A percentile compares a stretch with the other conserved stretches of the same genome.
Conservation (phyloP, 768 basidiomycete genomes). For the Cyathus striatus region DNA sequence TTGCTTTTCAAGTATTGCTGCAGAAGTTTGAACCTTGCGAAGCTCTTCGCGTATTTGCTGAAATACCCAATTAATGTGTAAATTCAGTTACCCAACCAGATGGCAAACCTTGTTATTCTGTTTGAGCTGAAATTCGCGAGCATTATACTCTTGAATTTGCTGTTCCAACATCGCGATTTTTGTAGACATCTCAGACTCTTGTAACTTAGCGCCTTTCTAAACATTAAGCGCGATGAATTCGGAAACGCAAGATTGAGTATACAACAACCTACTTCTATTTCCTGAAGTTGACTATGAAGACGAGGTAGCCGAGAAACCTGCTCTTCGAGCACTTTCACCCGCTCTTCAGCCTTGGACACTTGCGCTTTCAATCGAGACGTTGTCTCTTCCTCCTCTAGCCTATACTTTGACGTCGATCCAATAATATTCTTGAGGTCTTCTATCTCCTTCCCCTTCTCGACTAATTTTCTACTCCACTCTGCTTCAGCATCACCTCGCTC, state of each 20-base stretch:
- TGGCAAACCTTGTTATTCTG: conserved; percentile 68
- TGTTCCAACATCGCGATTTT: conserved; percentile 54
- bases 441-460: conserved; percentile 71
- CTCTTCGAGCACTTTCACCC: no score
- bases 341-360: conserved; percentile 45
- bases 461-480: conserved; percentile 83
- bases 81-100: neutral
- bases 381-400: conserved; percentile 53
- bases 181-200: conserved; percentile 39
- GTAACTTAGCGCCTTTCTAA: conserved; percentile 29
- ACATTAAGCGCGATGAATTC: conserved; percentile 2
- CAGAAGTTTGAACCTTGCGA: conserved; percentile 92
- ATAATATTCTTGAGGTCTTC: conserved; percentile 65
- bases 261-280: no score
- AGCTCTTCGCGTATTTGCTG: conserved; percentile 91
- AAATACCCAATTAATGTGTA: conserved; percentile 4
- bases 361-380: conserved; percentile 47
- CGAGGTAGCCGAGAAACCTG: no score
- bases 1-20: conserved; percentile 82
- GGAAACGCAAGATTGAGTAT: neutral
- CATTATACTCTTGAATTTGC: conserved; percentile 68
- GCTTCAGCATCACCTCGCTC: conserved; percentile 87
- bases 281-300: no score
- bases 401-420: conserved; percentile 50
- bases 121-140: conserved; percentile 65